phyloP scores from a whole-genome alignment of 78 protist species.

The Dictyostelium firmibasis region DNA sequence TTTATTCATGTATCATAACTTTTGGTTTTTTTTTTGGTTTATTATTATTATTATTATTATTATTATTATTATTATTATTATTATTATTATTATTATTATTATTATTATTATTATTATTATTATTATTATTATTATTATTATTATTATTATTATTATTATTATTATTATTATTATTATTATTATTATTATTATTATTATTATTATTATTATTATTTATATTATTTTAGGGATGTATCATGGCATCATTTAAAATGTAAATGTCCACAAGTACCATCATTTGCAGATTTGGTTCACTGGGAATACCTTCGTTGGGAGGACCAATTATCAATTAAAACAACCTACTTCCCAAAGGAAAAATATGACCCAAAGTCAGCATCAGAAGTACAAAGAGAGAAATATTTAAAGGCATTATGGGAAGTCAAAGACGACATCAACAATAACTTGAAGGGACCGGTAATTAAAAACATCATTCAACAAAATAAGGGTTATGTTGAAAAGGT shows the following conservation, averaged over 20 bases:
- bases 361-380: conserved; percentile 4
- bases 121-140: too few relatives aligned
- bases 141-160: too few relatives aligned
- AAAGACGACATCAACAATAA: conserved; percentile 11
- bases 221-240: conserved; percentile 18
- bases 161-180: too few relatives aligned
- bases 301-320: conserved; percentile 57
- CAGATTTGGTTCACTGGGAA: conserved; percentile 19
- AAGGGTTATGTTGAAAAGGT: background rate
- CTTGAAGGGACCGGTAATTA: background rate
- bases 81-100: too few relatives aligned
- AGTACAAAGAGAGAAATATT: conserved; percentile 8
- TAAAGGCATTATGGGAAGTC: conserved; percentile 15
- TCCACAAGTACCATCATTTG: background rate
- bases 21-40: too few relatives aligned
- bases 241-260: conserved; percentile 55
- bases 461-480: conserved; percentile 6
- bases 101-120: too few relatives aligned
- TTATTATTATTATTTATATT: too few relatives aligned
- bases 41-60: too few relatives aligned
- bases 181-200: too few relatives aligned
- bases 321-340: background rate
- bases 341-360: background rate
- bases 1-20: too few relatives aligned
- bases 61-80: too few relatives aligned